Conservation (phyloP, 2,329 filamentous ascomycete genomes). For the Proliferodiscus dingleyae region DNA sequence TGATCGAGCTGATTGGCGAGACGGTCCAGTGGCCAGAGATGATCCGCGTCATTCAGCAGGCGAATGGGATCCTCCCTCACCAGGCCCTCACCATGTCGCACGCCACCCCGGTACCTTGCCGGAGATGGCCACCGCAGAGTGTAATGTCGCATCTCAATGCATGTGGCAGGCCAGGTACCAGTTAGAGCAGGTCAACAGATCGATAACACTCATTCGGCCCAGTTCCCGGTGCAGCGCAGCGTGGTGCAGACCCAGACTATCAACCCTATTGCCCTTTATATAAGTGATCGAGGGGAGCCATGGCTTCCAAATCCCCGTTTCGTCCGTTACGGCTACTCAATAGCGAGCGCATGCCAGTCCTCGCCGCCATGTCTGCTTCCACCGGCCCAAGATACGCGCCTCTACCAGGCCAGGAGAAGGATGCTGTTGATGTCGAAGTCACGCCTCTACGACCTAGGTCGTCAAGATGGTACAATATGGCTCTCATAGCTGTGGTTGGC, state of each 20-base stretch:
- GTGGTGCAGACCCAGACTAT: conserved; percentile 3
- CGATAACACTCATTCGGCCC: conserved; percentile 14
- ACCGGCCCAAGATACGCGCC: conserved; percentile 6
- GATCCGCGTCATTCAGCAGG: too few species aligned
- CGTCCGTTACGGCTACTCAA: too few species aligned
- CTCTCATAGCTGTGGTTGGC: neutral
- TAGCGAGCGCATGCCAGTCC: too few species aligned
- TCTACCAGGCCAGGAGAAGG: conserved; percentile 12
- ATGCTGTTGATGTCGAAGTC: neutral
- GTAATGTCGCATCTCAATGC: conserved; percentile 7
- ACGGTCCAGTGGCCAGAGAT: too few species aligned
- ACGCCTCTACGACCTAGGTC: conserved; percentile 2
- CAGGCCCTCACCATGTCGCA: too few species aligned
- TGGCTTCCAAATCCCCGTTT: too few species aligned
- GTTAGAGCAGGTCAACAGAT: conserved; percentile 13
- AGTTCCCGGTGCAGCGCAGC: too few species aligned
- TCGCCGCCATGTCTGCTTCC: conserved; percentile 12
- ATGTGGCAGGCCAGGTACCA: too few species aligned
- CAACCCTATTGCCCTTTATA: neutral
- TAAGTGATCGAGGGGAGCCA: too few species aligned
- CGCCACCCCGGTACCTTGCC: conserved; percentile 3
- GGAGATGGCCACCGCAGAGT: conserved; percentile 7
- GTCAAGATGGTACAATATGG: conserved; percentile 3
- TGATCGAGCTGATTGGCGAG: too few species aligned
- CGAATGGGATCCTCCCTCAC: too few species aligned